Evolutionary conservation across 2,329 filamentous ascomycete species (phyloP), one percentile per base, ranked within the genome.

Genomic region (Pseudocercospora musae): DNA sequence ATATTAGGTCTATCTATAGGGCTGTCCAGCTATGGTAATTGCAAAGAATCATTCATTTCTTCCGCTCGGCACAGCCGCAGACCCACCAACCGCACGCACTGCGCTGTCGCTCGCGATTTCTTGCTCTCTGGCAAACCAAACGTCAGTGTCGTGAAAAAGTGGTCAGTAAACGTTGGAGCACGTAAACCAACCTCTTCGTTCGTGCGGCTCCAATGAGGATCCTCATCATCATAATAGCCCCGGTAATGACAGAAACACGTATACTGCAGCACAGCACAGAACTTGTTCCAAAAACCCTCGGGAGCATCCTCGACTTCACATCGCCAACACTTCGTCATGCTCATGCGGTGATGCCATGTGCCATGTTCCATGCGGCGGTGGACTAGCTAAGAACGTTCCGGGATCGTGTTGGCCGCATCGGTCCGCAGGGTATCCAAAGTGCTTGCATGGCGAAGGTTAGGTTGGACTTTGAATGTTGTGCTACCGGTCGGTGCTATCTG

Each of bases 161-260:
- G 10, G n/a, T 2, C 18, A 48, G 3, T 23, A 23, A n/a, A 15
- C 44, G n/a, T n/a, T n/a, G n/a, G n/a, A n/a, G n/a, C 23, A 25
- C 23, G 23, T 25, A 25, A 1, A 20, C 4, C 3, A 13, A 54
- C 52, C 4, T 1, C 52, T 60, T 65, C 58, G 29, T 57, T 61
- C 57, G 42, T 55, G n/a, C 57, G 53, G 37, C 57, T 60, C 53
- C 58, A 63, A 29, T 64, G 57, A 20, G 63, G 65, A 59, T 67
- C 65, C 42, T 69, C 65, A 31, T 69, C 67, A 48, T 69, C 65
- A 46, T 69, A 63, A 53, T 67, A 69, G 7, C 61, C 67, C 31
- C 63, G 58, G 54, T 71, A 71, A 54, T 68, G 66, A 61, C 69
- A 70, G 31, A 71, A 67, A 58, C 70, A 72, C 11, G 67, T 71